Evolutionary conservation across 2,329 filamentous ascomycete species (phyloP).

Genomic region (Apiospora kogelbergensis): DNA sequence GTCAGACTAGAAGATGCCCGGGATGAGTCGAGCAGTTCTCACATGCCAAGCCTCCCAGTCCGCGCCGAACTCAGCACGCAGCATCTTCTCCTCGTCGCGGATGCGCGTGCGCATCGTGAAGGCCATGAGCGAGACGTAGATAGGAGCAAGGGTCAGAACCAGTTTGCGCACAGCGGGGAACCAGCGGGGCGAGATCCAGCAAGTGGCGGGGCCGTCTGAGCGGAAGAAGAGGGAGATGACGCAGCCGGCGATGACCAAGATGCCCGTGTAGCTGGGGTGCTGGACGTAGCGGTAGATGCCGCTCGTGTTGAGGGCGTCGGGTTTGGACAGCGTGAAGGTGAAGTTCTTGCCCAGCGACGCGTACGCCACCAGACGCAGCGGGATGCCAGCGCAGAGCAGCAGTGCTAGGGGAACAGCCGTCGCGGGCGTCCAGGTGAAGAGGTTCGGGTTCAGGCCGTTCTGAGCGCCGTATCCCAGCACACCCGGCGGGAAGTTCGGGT

Average conservation of each 20-base stretch:
- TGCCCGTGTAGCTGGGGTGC: constrained; percentile 52
- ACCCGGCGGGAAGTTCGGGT: constrained; percentile 23
- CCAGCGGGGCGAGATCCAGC: constrained; percentile 34
- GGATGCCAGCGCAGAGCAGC: constrained; percentile 31
- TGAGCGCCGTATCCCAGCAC: constrained; percentile 29
- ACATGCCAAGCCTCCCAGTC: constrained; percentile 50
- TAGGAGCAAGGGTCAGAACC: constrained; percentile 14
- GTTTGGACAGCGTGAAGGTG: constrained; percentile 50
- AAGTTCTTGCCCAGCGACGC: constrained; percentile 49
- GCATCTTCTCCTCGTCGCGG: constrained; percentile 50
- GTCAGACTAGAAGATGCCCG: constrained; percentile 35
- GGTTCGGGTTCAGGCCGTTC: constrained; percentile 31
- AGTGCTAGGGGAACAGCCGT: constrained; percentile 35
- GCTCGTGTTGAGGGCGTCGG: constrained; percentile 43
- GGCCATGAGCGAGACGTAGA: constrained; percentile 16
- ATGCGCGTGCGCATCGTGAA: constrained; percentile 37
- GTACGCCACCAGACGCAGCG: constrained; percentile 37
- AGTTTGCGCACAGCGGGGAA: constrained; percentile 14
- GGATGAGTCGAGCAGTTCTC: constrained; percentile 48
- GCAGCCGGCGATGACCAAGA: constrained; percentile 33
- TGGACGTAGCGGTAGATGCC: constrained; percentile 51
- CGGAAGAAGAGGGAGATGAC: constrained; percentile 35
- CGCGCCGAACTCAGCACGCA: constrained; percentile 43
- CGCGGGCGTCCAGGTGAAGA: constrained; percentile 37
- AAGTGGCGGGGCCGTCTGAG: constrained; percentile 38